Percentiles rank a stretch among this genome's conserved stretches.
Conservation (phyloP, 371 early-diverging fungal species). For the Mucor indicus region DNA sequence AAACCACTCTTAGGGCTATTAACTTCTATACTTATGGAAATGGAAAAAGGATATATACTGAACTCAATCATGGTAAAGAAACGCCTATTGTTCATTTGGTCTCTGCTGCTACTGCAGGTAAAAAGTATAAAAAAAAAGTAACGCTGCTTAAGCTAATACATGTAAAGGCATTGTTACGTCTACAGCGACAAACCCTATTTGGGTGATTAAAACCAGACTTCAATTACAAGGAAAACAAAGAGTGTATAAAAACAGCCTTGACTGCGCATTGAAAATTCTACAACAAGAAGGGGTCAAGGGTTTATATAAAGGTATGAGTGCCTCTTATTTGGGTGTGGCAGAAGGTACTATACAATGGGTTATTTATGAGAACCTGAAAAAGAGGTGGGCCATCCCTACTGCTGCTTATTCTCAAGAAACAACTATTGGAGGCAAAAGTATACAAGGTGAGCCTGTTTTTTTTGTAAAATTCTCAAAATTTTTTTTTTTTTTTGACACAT, state of each 20-base stretch:
- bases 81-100: conserved; percentile 75
- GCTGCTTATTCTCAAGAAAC: conserved; percentile 3
- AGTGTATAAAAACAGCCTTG: conserved; percentile 71
- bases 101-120: conserved; percentile 85
- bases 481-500: not conserved
- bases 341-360: conserved; percentile 95
- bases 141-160: not conserved
- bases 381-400: conserved; percentile 29
- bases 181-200: conserved; percentile 90
- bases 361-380: conserved; percentile 90
- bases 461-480: too few relatives aligned
- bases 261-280: conserved; percentile 72
- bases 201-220: conserved; percentile 95
- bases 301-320: conserved; percentile 89
- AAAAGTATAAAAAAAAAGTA: not conserved
- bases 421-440: conserved; percentile 33
- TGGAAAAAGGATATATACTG: conserved; percentile 77
- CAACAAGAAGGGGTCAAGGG: conserved; percentile 80
- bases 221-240: conserved; percentile 70
- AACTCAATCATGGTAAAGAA: conserved; percentile 76
- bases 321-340: conserved; percentile 81
- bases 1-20: conserved; percentile 58
- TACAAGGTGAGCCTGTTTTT: conserved; percentile 12
- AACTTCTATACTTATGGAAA: conserved; percentile 90
- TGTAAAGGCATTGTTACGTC: conserved; percentile 63